A percentile compares a stretch with the other conserved stretches of the same genome.
Conservation (phyloP, 2,329 filamentous ascomycete genomes). For the Exophiala alcalophila region DNA sequence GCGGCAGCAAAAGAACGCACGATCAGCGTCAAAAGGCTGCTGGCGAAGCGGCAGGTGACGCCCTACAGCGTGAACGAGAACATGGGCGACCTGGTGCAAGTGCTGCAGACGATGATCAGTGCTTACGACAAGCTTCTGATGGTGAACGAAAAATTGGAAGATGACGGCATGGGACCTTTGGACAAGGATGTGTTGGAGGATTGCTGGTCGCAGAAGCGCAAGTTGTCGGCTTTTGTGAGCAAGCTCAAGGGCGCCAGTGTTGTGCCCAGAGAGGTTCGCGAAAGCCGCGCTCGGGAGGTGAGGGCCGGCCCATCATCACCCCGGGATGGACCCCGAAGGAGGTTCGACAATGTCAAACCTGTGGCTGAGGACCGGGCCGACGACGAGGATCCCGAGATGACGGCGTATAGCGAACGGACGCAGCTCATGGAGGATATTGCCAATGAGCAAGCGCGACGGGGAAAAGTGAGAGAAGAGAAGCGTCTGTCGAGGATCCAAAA, state of each 20-base stretch:
- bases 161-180: slow-evolving; percentile 26
- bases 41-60: slow-evolving; percentile 19
- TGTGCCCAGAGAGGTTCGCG: slow-evolving; percentile 5
- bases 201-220: slow-evolving; percentile 20
- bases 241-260: slow-evolving; percentile 11
- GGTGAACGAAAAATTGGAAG: slow-evolving; percentile 27
- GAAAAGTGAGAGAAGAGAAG: slow-evolving; percentile 8
- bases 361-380: not conserved
- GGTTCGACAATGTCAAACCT: not conserved
- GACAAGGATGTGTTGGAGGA: slow-evolving; percentile 17
- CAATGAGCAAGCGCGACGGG: not conserved
- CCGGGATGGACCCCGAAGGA: too few relatives aligned
- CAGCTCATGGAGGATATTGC: slow-evolving; percentile 12
- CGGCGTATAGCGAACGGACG: slow-evolving; percentile 1
- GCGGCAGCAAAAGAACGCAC: slow-evolving; percentile 16
- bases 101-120: slow-evolving; percentile 34
- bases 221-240: slow-evolving; percentile 16
- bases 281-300: not conserved
- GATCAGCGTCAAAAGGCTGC: slow-evolving; percentile 14
- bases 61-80: slow-evolving; percentile 17
- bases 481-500: slow-evolving; percentile 21
- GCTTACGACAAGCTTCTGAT: slow-evolving; percentile 34
- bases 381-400: slow-evolving; percentile 4
- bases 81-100: slow-evolving; percentile 25
- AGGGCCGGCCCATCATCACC: too few relatives aligned